Base-by-base conservation (phyloP, 169 alveolate species). In the Perkinsus chesapeaki region DNA sequence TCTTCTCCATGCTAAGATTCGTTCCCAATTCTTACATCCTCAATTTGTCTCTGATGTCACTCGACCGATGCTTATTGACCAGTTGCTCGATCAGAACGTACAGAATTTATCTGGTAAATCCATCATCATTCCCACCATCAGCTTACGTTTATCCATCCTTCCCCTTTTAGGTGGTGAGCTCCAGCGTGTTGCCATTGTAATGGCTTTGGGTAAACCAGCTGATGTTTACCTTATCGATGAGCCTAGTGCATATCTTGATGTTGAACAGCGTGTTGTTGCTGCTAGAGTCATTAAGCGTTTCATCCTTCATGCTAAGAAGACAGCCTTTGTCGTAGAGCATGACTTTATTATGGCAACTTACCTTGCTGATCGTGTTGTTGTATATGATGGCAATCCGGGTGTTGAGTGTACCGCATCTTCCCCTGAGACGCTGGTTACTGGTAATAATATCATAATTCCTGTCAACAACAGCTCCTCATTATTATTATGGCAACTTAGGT, bases 311-410 rank as follows among this genome's bases (percentile, higher is more conserved):
- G 97, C 99, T 72, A 99, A 99, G 97, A 99, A 98, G 96, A 97
- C 99, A 48, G 99, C 99, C 34, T 99, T 99, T 95, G 96, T 99
- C 82, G 99, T 99, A 31, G 99, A 99, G 96, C 99, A 99, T 95
- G 99, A 99, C 95, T 99, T 99, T 96, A 99, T 99, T 96, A 99
- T 99, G 99, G 99, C 99, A 39, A 98, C 99, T 34, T 99, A 99
- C 96, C 96, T 99, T 90, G 99, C 99, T 47, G 99, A 99, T 95
- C 98, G 99, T 60, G 99, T 99, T 91, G 98, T 99, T 34, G 99
- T 99, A 48, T 99, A 98, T 95, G 99, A 98, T 60, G 99, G 99
- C 0, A 95, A 96, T 39, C 99, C 99, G 0, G 99, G 99, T 93
- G 96, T 96, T 60, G 98, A 98, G 39, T 97, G 99, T 93, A 93